These are phyloP conservation scores for Hyaloscypha variabilis DNA, from an alignment of 495 filamentous ascomycete species.

Conservation along the genomic window DNA sequence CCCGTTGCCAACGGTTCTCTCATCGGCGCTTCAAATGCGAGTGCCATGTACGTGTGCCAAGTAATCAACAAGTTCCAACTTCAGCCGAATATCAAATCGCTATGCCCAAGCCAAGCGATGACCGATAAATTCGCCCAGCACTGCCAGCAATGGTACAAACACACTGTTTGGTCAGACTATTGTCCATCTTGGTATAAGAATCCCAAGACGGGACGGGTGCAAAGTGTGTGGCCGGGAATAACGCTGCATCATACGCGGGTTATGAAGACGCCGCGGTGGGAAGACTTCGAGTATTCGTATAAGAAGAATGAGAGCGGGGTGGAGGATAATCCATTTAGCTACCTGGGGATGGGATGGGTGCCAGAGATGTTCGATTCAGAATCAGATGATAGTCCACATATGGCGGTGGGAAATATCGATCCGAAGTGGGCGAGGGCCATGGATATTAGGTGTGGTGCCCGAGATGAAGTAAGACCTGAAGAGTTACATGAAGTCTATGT, in stretches of 20 bases:
- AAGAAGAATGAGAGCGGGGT: not conserved
- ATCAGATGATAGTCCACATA: not conserved
- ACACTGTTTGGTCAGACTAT: not conserved
- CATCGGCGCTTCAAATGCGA: not conserved
- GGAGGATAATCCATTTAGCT: not conserved
- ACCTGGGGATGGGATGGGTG: slow-evolving; percentile 1
- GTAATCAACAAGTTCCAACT: not conserved
- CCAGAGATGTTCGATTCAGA: not conserved
- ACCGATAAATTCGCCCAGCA: not conserved
- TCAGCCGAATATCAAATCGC: not conserved
- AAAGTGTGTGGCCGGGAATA: not conserved
- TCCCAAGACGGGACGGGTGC: not conserved
- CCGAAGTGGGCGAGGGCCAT: not conserved
- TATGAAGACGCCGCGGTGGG: not conserved
- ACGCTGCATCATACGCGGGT: not conserved
- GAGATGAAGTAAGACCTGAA: not conserved
- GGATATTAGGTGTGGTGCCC: no score
- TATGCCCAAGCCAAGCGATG: not conserved
- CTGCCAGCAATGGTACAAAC: not conserved
- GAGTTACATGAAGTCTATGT: no score
- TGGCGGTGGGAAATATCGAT: not conserved
- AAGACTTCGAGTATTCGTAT: not conserved
- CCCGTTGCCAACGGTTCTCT: slow-evolving; percentile 1
- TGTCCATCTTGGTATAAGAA: not conserved
- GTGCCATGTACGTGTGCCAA: not conserved